Evolutionary conservation across 108 stramenopile genomes (phyloP).

Genomic region (Fragilaria crotonensis): DNA sequence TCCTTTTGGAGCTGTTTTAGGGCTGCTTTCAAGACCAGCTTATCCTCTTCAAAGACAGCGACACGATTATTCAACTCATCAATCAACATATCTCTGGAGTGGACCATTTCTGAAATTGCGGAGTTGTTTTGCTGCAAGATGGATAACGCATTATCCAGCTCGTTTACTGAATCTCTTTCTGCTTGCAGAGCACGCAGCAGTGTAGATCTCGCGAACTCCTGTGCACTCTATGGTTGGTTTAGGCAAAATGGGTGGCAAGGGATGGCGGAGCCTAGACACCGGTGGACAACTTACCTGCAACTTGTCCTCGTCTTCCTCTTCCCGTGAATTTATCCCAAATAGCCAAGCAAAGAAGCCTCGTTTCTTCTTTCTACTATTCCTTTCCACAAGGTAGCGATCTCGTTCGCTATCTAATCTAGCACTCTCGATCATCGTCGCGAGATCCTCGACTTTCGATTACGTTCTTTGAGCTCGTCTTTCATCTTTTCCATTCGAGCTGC

Average conservation of each 20-base stretch:
- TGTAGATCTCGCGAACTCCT: conserved; percentile 65
- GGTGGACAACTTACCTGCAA: conserved; percentile 17
- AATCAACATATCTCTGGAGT: conserved; percentile 60
- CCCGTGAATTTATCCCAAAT: conserved; percentile 21
- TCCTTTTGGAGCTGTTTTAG: conserved; percentile 73
- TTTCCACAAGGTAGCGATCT: background rate
- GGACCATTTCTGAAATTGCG: conserved; percentile 70
- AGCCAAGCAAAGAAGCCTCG: conserved; percentile 39
- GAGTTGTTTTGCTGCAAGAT: conserved; percentile 70
- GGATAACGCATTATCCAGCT: conserved; percentile 49
- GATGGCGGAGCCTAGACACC: too few relatives aligned
- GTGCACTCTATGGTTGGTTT: conserved; percentile 10
- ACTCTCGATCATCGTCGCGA: conserved; percentile 39
- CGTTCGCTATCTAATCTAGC: conserved; percentile 23
- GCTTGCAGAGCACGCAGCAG: conserved; percentile 63
- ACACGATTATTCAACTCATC: conserved; percentile 78
- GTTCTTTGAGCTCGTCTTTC: conserved; percentile 34
- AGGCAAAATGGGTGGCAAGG: too few relatives aligned
- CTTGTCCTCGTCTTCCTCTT: conserved; percentile 36
- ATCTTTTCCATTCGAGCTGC: conserved; percentile 20
- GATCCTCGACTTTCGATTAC: conserved; percentile 44
- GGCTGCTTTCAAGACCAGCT: conserved; percentile 80
- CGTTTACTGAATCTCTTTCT: conserved; percentile 66
- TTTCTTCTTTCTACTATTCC: conserved; percentile 22
- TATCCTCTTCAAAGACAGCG: conserved; percentile 83